phyloP scores from a whole-genome alignment of 805 yeast species.

The Metschnikowia lochheadii region DNA sequence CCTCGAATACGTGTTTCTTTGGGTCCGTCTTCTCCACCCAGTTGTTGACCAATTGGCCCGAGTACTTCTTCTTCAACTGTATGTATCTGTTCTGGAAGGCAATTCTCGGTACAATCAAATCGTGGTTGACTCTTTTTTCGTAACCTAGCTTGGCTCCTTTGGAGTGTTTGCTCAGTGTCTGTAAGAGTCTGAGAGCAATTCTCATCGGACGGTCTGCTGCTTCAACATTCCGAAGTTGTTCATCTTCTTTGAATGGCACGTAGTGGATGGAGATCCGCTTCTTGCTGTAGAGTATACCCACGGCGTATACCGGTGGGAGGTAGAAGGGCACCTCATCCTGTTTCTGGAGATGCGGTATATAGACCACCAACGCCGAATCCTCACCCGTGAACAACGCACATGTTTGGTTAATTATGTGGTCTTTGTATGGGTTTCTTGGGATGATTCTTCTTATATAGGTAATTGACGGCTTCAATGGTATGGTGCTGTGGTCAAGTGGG shows the following conservation, averaged over 20 bases:
- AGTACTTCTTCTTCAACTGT: conserved; percentile 74
- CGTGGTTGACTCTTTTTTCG: conserved; percentile 84
- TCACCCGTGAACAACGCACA: conserved; percentile 50
- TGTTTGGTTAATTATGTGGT: conserved; percentile 78
- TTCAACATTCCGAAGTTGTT: conserved; percentile 26
- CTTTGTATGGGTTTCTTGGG: conserved; percentile 90
- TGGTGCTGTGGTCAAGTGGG: conserved; percentile 21
- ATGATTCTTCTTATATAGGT: conserved; percentile 77
- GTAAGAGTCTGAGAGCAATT: conserved; percentile 74
- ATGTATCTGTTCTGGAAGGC: conserved; percentile 81
- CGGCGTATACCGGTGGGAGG: conserved; percentile 78
- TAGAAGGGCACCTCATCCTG: conserved; percentile 75
- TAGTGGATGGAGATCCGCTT: conserved; percentile 67
- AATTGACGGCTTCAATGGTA: conserved; percentile 30
- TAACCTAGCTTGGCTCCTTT: conserved; percentile 81
- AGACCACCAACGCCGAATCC: conserved; percentile 56
- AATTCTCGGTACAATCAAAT: conserved; percentile 75
- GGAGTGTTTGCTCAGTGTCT: conserved; percentile 81
- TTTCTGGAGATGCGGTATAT: conserved; percentile 67
- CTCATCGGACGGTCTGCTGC: conserved; percentile 64
- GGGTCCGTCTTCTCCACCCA: conserved; percentile 98
- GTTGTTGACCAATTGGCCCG: conserved; percentile 63
- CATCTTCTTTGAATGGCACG: conserved; percentile 48
- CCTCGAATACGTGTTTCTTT: conserved; percentile 92
- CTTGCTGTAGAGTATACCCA: conserved; percentile 58